Base-by-base conservation (phyloP, 805 yeast species). In the Yarrowia osloensis region DNA sequence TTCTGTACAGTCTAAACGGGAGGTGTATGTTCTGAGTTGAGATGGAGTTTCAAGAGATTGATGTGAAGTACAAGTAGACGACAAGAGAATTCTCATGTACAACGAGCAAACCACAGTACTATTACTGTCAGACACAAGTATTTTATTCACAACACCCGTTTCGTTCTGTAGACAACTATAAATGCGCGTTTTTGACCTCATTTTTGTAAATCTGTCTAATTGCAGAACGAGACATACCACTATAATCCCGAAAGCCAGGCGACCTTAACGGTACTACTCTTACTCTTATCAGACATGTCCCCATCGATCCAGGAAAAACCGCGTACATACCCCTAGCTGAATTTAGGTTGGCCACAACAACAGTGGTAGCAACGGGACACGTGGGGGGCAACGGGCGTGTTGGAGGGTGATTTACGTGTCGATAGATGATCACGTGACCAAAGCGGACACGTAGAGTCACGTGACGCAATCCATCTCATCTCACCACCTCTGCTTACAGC, bases 371-470 rank as follows among this genome's bases (percentile, higher is more conserved):
- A 47, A 47, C 54, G 24, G 17, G 54, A 11, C 35, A 29, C 37
- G 37, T 19, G n/a, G 37, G 52, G 54, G 37, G 54, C 54, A 47
- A 47, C 54, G 37, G 37, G 15, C 54, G 54, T 29, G 54, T 47
- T 19, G 2, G 3, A 11, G 37, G 17, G 2, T 2, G 7, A 12
- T n/a, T 7, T 8, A 11, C 35, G 15, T 7, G 50, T 4, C 1
- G 3, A 29, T n/a, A 28, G 6, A 5, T 9, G 29, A 19, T 44
- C 49, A 24, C 29, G 12, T 44, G 29, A 44, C 15, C 9, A n/a
- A n/a, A n/a, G n/a, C n/a, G n/a, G n/a, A n/a, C n/a, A n/a, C n/a
- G n/a, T n/a, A n/a, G n/a, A n/a, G n/a, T n/a, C n/a, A n/a, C n/a
- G n/a, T n/a, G n/a, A n/a, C n/a, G n/a, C n/a, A n/a, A n/a, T n/a